Evolutionary conservation across 805 yeast genomes (phyloP).

Genomic region (Saturnispora bothae): DNA sequence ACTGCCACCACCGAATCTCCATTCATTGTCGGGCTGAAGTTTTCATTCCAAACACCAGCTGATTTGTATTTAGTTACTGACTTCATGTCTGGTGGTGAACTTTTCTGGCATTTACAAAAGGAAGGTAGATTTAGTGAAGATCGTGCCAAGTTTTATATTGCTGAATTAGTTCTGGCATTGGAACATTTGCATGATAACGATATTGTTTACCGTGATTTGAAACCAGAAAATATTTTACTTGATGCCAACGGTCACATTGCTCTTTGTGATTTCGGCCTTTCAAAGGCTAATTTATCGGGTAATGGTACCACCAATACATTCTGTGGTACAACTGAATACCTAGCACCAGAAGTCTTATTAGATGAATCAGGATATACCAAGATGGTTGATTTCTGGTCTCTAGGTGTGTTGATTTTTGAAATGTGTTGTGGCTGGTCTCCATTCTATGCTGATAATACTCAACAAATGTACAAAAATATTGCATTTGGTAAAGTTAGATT

Average conservation of each 20-base stretch:
- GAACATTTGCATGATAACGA: conserved; percentile 94
- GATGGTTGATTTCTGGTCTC: conserved; percentile 98
- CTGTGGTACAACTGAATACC: conserved; percentile 96
- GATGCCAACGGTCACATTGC: conserved; percentile 98
- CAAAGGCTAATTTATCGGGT: conserved; percentile 80
- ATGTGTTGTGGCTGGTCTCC: conserved; percentile 99
- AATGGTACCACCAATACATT: conserved; percentile 92
- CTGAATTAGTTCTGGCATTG: conserved; percentile 85
- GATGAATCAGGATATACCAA: conserved; percentile 96
- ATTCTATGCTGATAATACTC: conserved; percentile 94
- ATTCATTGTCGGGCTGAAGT: conserved; percentile 92
- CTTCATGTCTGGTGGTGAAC: conserved; percentile 97
- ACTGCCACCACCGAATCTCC: conserved; percentile 70
- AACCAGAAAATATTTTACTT: conserved; percentile 89
- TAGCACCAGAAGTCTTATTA: conserved; percentile 91
- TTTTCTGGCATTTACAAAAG: conserved; percentile 67
- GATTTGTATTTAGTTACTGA: conserved; percentile 92
- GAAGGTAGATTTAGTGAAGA: conserved; percentile 92
- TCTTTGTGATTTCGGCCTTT: conserved; percentile 91
- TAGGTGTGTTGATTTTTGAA: conserved; percentile 93
- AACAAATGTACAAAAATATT: conserved; percentile 97
- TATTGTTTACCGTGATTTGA: conserved; percentile 91
- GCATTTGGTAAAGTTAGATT: conserved; percentile 97
- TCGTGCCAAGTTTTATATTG: conserved; percentile 93
- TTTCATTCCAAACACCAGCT: conserved; percentile 89